Conservation (phyloP, 225 moss, liverwort and hornwort genomes). For the Pleurozium schreberi region DNA sequence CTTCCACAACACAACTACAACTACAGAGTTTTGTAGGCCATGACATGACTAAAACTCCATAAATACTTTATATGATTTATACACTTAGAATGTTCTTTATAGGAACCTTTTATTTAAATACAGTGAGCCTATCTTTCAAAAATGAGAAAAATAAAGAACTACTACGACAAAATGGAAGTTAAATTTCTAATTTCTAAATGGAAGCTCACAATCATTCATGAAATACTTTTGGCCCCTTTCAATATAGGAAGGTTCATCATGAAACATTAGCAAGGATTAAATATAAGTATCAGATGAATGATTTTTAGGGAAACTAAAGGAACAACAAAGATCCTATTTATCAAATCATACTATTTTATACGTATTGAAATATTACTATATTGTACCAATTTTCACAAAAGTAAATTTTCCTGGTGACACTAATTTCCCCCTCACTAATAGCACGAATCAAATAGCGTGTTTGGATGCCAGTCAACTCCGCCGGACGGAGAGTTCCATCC, state of each 20-base stretch:
- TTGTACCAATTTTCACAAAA: not conserved
- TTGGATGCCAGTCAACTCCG: not conserved
- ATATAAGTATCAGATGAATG: not conserved
- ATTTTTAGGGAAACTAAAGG: not conserved
- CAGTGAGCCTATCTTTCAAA: fast-evolving
- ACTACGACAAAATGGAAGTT: not conserved
- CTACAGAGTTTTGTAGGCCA: not conserved
- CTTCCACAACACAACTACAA: not conserved
- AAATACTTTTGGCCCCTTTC: not conserved
- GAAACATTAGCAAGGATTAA: not conserved
- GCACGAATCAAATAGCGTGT: not conserved
- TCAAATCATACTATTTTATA: no score
- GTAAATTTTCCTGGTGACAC: not conserved
- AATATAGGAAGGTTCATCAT: fast-evolving
- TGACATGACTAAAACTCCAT: not conserved
- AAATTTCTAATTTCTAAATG: not conserved
- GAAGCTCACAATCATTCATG: not conserved
- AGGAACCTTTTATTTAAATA: fast-evolving
- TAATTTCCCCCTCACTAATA: not conserved
- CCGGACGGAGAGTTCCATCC: not conserved
- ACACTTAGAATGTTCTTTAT: not conserved
- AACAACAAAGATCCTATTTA: not conserved
- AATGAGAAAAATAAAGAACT: not conserved
- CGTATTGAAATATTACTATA: no score
- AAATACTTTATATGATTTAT: no score